Evolutionary conservation across 345 rosid species (phyloP).

Genomic region (Citrus cavaleriei): DNA sequence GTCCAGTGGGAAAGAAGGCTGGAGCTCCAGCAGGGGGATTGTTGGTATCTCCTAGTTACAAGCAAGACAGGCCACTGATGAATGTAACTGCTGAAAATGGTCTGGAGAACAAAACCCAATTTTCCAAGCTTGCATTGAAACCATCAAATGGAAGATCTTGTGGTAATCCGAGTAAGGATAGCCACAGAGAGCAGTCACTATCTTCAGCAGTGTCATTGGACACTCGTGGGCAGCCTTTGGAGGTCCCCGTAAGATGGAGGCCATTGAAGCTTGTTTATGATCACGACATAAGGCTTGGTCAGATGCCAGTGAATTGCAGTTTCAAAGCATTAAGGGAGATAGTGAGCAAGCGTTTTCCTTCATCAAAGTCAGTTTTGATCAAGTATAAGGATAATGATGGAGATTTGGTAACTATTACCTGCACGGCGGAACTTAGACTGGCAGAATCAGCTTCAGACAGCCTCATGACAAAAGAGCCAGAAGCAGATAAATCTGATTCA

Average conservation of each 20-base stretch:
- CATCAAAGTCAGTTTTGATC: slow-evolving; percentile 81
- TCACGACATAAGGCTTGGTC: slow-evolving; percentile 84
- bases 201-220: slow-evolving; percentile 23
- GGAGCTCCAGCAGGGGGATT: slow-evolving; percentile 39
- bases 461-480: slow-evolving; percentile 53
- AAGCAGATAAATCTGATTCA: slow-evolving; percentile 43
- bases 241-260: slow-evolving; percentile 50
- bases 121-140: slow-evolving; percentile 56
- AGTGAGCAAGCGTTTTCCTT: slow-evolving; percentile 70
- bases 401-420: slow-evolving; percentile 87
- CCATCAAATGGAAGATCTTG: slow-evolving; percentile 46
- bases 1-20: slow-evolving; percentile 63
- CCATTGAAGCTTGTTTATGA: slow-evolving; percentile 87
- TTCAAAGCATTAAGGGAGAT: slow-evolving; percentile 78
- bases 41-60: slow-evolving; percentile 29
- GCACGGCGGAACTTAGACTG: slow-evolving; percentile 67
- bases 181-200: slow-evolving; percentile 27
- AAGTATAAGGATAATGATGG: slow-evolving; percentile 90
- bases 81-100: slow-evolving; percentile 49
- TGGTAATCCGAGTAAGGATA: slow-evolving; percentile 20
- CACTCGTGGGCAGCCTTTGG: slow-evolving; percentile 22
- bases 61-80: slow-evolving; percentile 45
- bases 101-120: slow-evolving; percentile 40
- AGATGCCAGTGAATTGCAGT: slow-evolving; percentile 81
- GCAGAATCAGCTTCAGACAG: slow-evolving; percentile 70